phyloP scores from a whole-genome alignment of 106 monocot species.

The Vanilla planifolia region DNA sequence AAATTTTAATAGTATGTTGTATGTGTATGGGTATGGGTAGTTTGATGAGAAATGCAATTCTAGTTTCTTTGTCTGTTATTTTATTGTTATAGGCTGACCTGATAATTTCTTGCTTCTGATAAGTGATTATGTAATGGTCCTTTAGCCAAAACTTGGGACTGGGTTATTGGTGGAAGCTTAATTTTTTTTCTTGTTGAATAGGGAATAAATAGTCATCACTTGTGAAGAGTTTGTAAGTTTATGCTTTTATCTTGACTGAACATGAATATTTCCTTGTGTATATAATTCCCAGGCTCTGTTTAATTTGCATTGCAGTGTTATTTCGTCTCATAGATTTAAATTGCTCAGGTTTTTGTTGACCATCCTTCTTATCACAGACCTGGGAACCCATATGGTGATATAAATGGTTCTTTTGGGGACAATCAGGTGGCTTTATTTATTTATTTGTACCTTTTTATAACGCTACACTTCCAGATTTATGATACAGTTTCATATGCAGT shows the following conservation, averaged over 20 bases:
- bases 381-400: slow-evolving; percentile 84
- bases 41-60: no score
- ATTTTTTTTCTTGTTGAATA: slow-evolving; percentile 4
- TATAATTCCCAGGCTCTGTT: background rate
- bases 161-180: background rate
- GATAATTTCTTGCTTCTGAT: no score
- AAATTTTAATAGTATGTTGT: no score
- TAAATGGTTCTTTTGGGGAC: slow-evolving; percentile 68
- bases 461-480: background rate
- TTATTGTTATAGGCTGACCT: no score
- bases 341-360: slow-evolving; percentile 79
- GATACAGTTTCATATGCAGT: slow-evolving; percentile 36
- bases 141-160: no score
- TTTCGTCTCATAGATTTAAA: slow-evolving; percentile 1
- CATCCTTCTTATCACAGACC: slow-evolving; percentile 76
- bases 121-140: no score
- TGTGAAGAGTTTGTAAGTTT: background rate
- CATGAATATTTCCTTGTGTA: background rate
- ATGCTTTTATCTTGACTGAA: background rate
- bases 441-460: background rate
- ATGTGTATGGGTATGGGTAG: no score
- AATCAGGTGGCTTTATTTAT: slow-evolving; percentile 58
- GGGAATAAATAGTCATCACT: background rate
- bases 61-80: no score
- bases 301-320: background rate